These are phyloP conservation scores for Penicillium expansum DNA, from an alignment of 2,329 filamentous ascomycete species.

Conservation along the genomic window DNA sequence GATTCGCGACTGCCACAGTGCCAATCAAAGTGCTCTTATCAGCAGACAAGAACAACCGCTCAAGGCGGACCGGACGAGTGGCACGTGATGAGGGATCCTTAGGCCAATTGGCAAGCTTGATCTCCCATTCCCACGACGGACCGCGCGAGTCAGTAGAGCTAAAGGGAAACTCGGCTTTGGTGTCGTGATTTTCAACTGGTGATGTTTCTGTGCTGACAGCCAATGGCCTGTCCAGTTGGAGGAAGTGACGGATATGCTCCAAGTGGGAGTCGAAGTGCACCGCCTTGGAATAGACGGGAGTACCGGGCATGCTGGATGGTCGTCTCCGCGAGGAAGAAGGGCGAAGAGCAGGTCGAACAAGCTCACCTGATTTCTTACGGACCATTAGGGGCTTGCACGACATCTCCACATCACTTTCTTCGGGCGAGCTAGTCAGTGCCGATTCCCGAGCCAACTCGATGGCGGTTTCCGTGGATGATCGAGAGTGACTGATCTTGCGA, in stretches of 20 bases:
- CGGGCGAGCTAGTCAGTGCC: slow-evolving; percentile 43
- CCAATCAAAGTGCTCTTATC: slow-evolving; percentile 87
- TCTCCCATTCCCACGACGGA: slow-evolving; percentile 78
- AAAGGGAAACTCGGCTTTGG: slow-evolving; percentile 88
- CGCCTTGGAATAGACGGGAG: slow-evolving; percentile 89
- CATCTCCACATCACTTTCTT: slow-evolving; percentile 56
- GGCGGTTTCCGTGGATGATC: slow-evolving; percentile 57
- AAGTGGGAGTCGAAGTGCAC: slow-evolving; percentile 98
- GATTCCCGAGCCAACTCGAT: slow-evolving; percentile 47
- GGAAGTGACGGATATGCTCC: slow-evolving; percentile 92
- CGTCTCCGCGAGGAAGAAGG: slow-evolving; percentile 69
- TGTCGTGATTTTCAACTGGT: slow-evolving; percentile 82
- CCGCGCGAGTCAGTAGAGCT: slow-evolving; percentile 48
- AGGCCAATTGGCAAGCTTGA: slow-evolving; percentile 81
- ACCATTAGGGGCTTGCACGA: slow-evolving; percentile 84
- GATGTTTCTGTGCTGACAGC: slow-evolving; percentile 94
- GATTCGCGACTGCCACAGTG: slow-evolving; percentile 77
- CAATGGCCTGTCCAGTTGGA: slow-evolving; percentile 90
- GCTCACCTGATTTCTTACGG: slow-evolving; percentile 95
- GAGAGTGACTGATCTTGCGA: slow-evolving; percentile 60
- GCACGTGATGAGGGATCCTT: slow-evolving; percentile 61
- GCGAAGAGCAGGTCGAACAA: slow-evolving; percentile 87
- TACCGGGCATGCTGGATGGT: slow-evolving; percentile 95
- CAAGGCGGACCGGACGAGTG: slow-evolving; percentile 67
- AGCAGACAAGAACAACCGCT: slow-evolving; percentile 79